Conservation (phyloP, 2,329 filamentous ascomycete species). For the Nothomitra cinnamomea region DNA sequence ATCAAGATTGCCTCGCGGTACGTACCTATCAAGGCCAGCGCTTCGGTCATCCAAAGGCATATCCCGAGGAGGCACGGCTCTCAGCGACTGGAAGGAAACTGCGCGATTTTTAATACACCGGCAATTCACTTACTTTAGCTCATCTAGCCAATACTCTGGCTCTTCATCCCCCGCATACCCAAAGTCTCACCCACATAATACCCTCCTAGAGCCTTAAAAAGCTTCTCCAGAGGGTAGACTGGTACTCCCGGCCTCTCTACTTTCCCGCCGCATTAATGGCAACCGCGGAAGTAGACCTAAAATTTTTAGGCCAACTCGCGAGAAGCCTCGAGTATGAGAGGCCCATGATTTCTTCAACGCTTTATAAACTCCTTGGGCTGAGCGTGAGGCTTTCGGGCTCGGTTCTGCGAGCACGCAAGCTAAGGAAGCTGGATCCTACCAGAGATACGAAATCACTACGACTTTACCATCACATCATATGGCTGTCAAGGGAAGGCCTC, state of each 20-base stretch:
- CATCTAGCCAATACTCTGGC: too few species aligned
- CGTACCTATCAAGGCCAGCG: too few species aligned
- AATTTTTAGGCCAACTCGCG: conserved; percentile 82
- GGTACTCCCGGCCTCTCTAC: background rate
- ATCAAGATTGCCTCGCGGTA: too few species aligned
- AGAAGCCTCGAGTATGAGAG: conserved; percentile 62
- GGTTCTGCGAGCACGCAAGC: conserved; percentile 65
- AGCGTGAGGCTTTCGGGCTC: conserved; percentile 77
- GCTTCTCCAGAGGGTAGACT: background rate
- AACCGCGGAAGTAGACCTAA: conserved; percentile 92
- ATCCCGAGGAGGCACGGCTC: too few species aligned
- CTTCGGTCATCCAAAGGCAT: too few species aligned
- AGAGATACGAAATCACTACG: conserved; percentile 63
- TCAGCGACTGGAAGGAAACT: too few species aligned
- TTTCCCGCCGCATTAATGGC: conserved; percentile 46
- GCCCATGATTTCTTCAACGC: conserved; percentile 59
- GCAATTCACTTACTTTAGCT: too few species aligned
- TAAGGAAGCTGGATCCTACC: conserved; percentile 66
- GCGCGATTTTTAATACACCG: too few species aligned
- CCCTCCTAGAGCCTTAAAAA: background rate
- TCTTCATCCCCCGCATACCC: too few species aligned
- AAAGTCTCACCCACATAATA: background rate
- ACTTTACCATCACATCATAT: conserved; percentile 81
- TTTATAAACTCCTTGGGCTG: conserved; percentile 82
- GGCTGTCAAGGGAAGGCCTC: conserved; percentile 83